Evolutionary conservation across 768 basidiomycete species (phyloP), one percentile per base, ranked within the genome.

Genomic region (Cyclocybe cylindracea): DNA sequence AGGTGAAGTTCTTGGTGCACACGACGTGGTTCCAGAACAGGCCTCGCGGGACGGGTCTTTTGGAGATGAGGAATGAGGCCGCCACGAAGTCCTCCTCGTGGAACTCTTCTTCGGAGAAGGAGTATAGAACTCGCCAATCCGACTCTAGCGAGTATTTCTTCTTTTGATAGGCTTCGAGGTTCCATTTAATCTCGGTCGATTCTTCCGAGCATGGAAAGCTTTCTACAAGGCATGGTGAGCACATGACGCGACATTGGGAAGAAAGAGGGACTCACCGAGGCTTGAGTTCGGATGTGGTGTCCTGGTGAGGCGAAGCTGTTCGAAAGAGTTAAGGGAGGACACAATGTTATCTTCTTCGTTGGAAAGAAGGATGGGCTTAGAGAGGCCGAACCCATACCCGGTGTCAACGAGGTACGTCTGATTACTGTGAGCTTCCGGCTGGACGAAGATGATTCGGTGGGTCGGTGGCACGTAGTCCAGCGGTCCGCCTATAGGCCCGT

Each of bases 381-480:
- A 58, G n/a, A 65, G 58, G 8, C 56, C 38, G 7, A 60, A 54
- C 5, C 70, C 69, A 48, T 67, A 66, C 10, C 70, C 69, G 5
- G 62, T 66, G 53, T 71, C 69, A 10, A 68, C 64, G 9, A 70
- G 29, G 48, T 65, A 72, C 1, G 69, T 70, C 48, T 60, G 46
- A 45, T 64, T 67, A 34, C 55, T 61, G 14, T 61, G 48, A 14
- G 19, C 36, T 14, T 53, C 57, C 1, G 69, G 70, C 41, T 72
- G 70, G 3, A 68, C 68, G 36, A 72, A 66, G 9, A 69, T 43
- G 18, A 69, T 54, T 52, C 66, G 63, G 44, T 70, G 70, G 4
- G 47, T 44, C n/a, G 56, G 51, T 8, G 57, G 31, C 3, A 55
- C 51, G 36, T 59, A 69, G 2, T 33, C 45, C 2, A 53, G 48